Percentiles rank a stretch among this genome's conserved stretches.
Conservation (phyloP, 1,139 yeast species). For the Magnusiomyces clavatus region DNA sequence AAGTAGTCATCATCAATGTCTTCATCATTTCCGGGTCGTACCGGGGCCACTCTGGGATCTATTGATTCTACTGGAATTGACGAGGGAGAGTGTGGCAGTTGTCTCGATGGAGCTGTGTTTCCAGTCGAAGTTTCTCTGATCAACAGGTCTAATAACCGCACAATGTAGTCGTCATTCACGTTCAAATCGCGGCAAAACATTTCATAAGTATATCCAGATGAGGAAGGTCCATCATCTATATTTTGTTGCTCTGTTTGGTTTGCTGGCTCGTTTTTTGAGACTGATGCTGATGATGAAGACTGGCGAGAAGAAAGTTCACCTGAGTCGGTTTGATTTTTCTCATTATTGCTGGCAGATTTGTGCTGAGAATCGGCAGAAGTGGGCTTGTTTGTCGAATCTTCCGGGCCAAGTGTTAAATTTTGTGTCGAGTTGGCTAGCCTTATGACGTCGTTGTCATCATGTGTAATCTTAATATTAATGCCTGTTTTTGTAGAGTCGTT, state of each 20-base stretch:
- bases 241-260: too few relatives aligned
- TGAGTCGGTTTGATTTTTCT: too few relatives aligned
- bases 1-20: conserved; percentile 1
- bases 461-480: not conserved
- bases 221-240: too few relatives aligned
- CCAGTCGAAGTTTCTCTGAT: conserved; percentile 9
- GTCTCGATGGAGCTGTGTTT: not conserved
- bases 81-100: not conserved
- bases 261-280: not conserved
- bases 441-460: not conserved
- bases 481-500: too few relatives aligned
- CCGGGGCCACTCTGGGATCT: not conserved
- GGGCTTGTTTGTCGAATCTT: too few relatives aligned
- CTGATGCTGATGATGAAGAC: not conserved
- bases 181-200: conserved; percentile 24
- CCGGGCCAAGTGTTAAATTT: too few relatives aligned
- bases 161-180: conserved; percentile 17
- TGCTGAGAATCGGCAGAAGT: too few relatives aligned
- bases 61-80: not conserved
- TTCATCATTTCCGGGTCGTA: not conserved
- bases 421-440: too few relatives aligned
- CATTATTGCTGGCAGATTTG: too few relatives aligned
- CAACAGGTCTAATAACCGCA: conserved; percentile 9
- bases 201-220: conserved; percentile 16
- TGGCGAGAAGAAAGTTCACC: too few relatives aligned